Percentiles rank a stretch among this genome's conserved stretches.
phyloP scores from a whole-genome alignment of 495 filamentous ascomycete species.

The Penicillium pulvis region DNA sequence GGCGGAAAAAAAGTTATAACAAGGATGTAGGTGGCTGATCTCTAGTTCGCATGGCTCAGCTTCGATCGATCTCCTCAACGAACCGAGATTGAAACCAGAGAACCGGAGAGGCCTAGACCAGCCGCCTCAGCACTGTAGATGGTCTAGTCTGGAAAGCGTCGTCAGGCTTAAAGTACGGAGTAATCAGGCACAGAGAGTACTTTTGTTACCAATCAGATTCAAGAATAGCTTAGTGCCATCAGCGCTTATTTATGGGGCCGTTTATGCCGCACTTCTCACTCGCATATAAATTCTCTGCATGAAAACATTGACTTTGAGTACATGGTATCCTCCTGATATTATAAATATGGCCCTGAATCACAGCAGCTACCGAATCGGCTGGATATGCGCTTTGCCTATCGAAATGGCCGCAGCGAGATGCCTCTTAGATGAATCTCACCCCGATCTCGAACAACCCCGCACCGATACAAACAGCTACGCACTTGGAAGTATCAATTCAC shows the following conservation, averaged over 20 bases:
- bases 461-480: conserved; percentile 5
- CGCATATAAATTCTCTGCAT: background rate
- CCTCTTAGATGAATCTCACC: conserved; percentile 4
- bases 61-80: too few species aligned
- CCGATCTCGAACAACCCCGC: background rate
- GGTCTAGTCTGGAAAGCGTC: too few species aligned
- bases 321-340: background rate
- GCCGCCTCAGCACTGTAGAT: too few species aligned
- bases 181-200: background rate
- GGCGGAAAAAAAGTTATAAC: too few species aligned
- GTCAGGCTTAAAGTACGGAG: too few species aligned
- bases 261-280: background rate
- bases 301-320: background rate
- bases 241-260: background rate
- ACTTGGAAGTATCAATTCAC: background rate
- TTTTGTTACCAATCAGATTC: background rate
- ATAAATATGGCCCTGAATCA: background rate
- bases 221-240: background rate
- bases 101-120: too few species aligned
- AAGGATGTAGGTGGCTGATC: too few species aligned
- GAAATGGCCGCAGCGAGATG: conserved; percentile 4
- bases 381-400: conserved; percentile 7
- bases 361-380: conserved; percentile 1
- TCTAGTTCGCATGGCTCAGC: too few species aligned
- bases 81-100: too few species aligned